Conservation (phyloP, 352 stramenopile genomes). For the Globisporangium yorkense region DNA sequence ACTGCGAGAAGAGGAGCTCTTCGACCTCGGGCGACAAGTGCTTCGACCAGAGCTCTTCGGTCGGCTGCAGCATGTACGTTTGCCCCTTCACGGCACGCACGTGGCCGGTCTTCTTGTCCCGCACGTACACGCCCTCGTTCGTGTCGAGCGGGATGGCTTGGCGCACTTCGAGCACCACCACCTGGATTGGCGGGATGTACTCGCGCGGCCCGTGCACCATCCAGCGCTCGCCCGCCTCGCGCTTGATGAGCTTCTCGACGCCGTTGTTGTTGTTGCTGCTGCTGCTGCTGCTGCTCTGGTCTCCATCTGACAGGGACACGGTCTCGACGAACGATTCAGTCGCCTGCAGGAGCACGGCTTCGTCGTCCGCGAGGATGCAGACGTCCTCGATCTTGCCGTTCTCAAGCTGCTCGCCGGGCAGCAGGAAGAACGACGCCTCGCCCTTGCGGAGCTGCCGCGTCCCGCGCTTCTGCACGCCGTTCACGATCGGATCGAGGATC, state of each 20-base stretch:
- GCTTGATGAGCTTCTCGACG: constrained; percentile 28
- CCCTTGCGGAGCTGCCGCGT: constrained; percentile 70
- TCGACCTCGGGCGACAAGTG: constrained; percentile 56
- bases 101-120: constrained; percentile 68
- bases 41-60: constrained; percentile 72
- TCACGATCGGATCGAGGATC: constrained; percentile 64
- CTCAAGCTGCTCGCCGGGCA: constrained; percentile 55
- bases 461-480: constrained; percentile 59
- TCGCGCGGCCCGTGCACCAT: constrained; percentile 77
- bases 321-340: constrained; percentile 60
- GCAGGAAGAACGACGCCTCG: constrained; percentile 69
- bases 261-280: constrained; percentile 17
- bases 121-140: constrained; percentile 79
- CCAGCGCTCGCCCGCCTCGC: constrained; percentile 66
- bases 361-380: constrained; percentile 62
- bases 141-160: constrained; percentile 69
- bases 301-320: constrained; percentile 1
- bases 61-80: constrained; percentile 81
- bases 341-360: constrained; percentile 72
- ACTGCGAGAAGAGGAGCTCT: constrained; percentile 51
- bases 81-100: constrained; percentile 67
- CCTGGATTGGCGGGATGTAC: constrained; percentile 74
- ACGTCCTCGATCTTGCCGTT: constrained; percentile 60
- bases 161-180: constrained; percentile 72
- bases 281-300: constrained; percentile 4